Conservation (phyloP, 768 basidiomycete species). For the Amylocystis lapponica region DNA sequence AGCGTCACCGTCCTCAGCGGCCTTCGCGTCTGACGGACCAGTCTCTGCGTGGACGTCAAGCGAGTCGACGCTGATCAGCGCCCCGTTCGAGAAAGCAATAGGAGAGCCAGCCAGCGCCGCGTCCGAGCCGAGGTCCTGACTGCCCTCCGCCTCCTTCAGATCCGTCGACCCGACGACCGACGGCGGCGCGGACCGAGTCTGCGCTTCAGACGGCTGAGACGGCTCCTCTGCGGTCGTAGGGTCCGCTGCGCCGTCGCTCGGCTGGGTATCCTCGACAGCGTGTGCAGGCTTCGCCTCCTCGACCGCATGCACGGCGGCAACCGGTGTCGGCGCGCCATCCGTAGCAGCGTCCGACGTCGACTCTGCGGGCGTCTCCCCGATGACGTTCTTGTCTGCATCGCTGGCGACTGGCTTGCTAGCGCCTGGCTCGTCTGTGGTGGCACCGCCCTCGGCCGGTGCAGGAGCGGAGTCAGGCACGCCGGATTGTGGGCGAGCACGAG, state of each 20-base stretch:
- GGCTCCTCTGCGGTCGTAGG: no score
- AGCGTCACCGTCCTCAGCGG: background rate
- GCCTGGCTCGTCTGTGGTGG: background rate
- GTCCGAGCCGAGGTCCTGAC: no score
- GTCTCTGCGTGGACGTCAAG: background rate
- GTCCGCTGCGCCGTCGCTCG: background rate
- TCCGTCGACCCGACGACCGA: no score
- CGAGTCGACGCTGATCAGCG: background rate
- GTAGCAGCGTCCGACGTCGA: background rate
- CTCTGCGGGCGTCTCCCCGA: background rate
- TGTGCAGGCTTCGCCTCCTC: background rate
- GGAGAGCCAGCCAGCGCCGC: no score
- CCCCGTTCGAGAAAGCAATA: no score
- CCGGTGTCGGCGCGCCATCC: background rate
- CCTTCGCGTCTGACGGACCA: background rate
- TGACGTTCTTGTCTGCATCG: background rate
- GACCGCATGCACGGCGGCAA: background rate
- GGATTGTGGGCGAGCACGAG: constrained; percentile 35
- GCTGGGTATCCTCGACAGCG: background rate
- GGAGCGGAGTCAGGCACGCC: constrained; percentile 14
- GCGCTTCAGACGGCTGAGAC: no score
- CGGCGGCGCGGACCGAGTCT: no score
- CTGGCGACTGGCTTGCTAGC: no score
- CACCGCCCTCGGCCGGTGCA: constrained; percentile 1
- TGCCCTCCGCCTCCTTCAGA: no score